Percentiles rank a stretch among this genome's conserved stretches.
phyloP scores from a whole-genome alignment of 352 stramenopile species.

The Pythium periplocum region DNA sequence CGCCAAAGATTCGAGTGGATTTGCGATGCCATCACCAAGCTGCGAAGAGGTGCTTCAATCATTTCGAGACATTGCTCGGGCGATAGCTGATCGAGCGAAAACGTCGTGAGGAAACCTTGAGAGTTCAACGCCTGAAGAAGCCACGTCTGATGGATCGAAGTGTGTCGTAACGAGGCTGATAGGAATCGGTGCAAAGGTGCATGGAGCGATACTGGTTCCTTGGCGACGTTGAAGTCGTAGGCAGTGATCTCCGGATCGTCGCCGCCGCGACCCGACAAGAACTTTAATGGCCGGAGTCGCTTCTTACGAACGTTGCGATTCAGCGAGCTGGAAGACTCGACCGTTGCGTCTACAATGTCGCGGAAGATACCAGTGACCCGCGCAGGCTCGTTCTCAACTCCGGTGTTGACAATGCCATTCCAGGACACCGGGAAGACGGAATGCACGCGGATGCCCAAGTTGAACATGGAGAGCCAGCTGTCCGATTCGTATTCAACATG shows the following conservation, averaged over 20 bases:
- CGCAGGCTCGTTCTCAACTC: conserved; percentile 24
- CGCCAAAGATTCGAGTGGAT: conserved; percentile 86
- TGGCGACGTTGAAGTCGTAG: conserved; percentile 67
- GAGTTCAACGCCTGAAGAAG: conserved; percentile 43
- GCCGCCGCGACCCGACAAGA: no score
- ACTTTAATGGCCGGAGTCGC: no score
- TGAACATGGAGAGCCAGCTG: conserved; percentile 87
- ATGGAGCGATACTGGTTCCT: conserved; percentile 63
- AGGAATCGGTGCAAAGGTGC: conserved; percentile 82
- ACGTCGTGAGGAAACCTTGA: conserved; percentile 38
- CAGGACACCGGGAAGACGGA: conserved; percentile 78
- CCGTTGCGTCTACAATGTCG: conserved; percentile 32
- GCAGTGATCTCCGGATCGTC: conserved; percentile 10
- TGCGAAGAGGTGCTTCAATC: conserved; percentile 73
- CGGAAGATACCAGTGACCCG: conserved; percentile 43
- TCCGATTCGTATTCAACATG: conserved; percentile 88
- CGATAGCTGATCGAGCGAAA: conserved; percentile 53
- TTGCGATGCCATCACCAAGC: conserved; percentile 81
- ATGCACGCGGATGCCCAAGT: conserved; percentile 82
- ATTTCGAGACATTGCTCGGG: conserved; percentile 50
- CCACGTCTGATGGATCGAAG: conserved; percentile 50
- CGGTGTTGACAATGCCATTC: conserved; percentile 49
- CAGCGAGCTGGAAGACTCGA: conserved; percentile 37
- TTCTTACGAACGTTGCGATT: conserved; percentile 59
- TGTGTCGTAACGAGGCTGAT: conserved; percentile 58